A percentile compares a stretch with the other conserved stretches of the same genome.
Conservation (phyloP, 179 eudicot genomes). For the Silene noctiflora region DNA sequence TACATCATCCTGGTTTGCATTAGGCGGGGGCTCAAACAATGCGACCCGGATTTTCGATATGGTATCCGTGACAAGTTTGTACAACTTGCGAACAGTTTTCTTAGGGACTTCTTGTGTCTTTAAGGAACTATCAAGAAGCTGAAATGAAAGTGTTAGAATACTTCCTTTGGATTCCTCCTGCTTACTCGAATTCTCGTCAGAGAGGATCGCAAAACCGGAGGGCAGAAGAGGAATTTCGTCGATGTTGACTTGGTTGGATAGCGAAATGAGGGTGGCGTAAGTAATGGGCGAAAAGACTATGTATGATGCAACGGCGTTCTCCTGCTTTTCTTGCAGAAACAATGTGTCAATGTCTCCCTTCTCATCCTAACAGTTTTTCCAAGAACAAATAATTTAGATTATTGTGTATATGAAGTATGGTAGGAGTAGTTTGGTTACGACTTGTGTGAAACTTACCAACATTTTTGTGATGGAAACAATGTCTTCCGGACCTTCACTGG, state of each 20-base stretch:
- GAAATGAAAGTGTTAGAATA: conserved; percentile 45
- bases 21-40: too few species aligned
- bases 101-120: conserved; percentile 29
- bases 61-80: conserved; percentile 31
- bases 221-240: conserved; percentile 38
- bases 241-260: conserved; percentile 23
- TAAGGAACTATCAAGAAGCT: conserved; percentile 40
- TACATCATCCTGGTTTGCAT: conserved; percentile 1
- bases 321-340: conserved; percentile 50
- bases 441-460: conserved; percentile 34
- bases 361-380: conserved; percentile 25
- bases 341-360: conserved; percentile 25
- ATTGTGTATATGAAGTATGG: not conserved
- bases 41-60: conserved; percentile 31
- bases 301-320: conserved; percentile 37
- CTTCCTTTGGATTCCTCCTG: conserved; percentile 28
- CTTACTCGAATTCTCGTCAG: conserved; percentile 16
- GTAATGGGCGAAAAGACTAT: conserved; percentile 43
- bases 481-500: conserved; percentile 27
- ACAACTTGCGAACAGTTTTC: conserved; percentile 25
- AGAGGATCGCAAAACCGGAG: conserved; percentile 51
- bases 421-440: not conserved
- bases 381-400: not conserved
- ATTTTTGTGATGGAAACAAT: conserved; percentile 43
- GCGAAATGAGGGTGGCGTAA: conserved; percentile 18